Evolutionary conservation across 2,329 filamentous ascomycete species (phyloP).

Genomic region (Gyromitra esculenta): DNA sequence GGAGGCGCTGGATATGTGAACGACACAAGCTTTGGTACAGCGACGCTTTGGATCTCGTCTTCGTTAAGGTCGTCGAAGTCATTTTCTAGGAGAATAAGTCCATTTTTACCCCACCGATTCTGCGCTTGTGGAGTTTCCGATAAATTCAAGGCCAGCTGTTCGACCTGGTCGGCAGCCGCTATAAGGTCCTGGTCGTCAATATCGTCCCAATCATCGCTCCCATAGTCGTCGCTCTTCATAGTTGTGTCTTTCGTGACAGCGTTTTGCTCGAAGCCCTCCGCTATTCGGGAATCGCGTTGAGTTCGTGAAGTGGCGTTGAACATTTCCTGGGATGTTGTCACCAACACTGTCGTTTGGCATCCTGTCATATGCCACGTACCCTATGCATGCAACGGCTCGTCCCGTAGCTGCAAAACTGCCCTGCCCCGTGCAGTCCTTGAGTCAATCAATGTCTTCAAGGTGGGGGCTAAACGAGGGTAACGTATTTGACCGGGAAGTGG

Average conservation of each 20-base stretch:
- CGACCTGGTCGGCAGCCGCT: slow-evolving; percentile 36
- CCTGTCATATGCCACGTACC: neutral
- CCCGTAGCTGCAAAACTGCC: slow-evolving; percentile 3
- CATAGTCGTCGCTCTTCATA: slow-evolving; percentile 37
- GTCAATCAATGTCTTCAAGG: no score
- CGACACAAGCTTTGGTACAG: slow-evolving; percentile 9
- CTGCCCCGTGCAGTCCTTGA: neutral
- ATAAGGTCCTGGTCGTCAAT: slow-evolving; percentile 42
- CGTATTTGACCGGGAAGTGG: no score
- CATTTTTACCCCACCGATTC: neutral
- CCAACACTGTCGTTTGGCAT: neutral
- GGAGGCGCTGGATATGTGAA: slow-evolving; percentile 2
- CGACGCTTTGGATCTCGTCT: neutral
- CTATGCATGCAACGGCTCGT: slow-evolving; percentile 37
- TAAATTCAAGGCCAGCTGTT: slow-evolving; percentile 14
- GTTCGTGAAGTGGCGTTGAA: neutral
- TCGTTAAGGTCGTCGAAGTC: slow-evolving; percentile 24
- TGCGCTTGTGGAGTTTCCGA: slow-evolving; percentile 4
- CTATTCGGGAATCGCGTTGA: neutral
- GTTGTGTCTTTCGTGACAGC: neutral
- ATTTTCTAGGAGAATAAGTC: slow-evolving; percentile 7
- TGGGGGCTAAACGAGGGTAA: no score
- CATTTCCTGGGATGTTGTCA: slow-evolving; percentile 1
- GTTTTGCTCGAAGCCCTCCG: neutral
- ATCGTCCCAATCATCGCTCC: slow-evolving; percentile 40